phyloP scores from a whole-genome alignment of 805 yeast genomes.

The Lipomyces orientalis region DNA sequence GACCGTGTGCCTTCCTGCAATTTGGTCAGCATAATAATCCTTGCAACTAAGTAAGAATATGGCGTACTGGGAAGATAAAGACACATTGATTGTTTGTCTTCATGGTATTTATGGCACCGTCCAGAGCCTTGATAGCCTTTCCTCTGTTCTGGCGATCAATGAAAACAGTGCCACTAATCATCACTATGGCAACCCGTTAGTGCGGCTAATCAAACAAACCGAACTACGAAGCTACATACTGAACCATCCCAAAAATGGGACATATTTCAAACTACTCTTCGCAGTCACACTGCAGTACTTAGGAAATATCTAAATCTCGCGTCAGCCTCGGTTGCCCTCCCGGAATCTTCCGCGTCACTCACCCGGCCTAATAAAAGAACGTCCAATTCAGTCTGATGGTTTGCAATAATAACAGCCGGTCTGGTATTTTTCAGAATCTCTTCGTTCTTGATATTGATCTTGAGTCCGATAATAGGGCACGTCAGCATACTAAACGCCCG shows the following conservation, averaged over 20 bases:
- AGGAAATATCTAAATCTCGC: conserved; percentile 62
- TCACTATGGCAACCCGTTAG: conserved; percentile 54
- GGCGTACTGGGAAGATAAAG: conserved; percentile 74
- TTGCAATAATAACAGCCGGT: conserved; percentile 83
- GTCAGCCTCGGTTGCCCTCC: neutral
- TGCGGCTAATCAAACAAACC: neutral
- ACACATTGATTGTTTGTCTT: conserved; percentile 71
- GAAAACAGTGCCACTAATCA: conserved; percentile 86
- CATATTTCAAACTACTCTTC: conserved; percentile 77
- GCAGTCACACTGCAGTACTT: conserved; percentile 91
- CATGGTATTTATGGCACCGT: conserved; percentile 67
- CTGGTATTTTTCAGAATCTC: conserved; percentile 54
- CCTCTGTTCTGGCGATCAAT: conserved; percentile 80
- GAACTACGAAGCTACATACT: conserved; percentile 20
- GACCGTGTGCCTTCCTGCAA: conserved; percentile 90
- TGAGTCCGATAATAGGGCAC: conserved; percentile 69
- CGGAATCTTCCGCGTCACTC: neutral
- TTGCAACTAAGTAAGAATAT: neutral
- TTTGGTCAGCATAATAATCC: neutral
- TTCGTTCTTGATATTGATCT: conserved; percentile 70
- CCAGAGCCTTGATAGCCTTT: conserved; percentile 76
- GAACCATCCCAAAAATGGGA: conserved; percentile 97
- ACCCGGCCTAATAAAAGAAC: conserved; percentile 73
- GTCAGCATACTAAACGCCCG: conserved; percentile 72
- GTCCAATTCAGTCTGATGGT: conserved; percentile 92